Conservation (phyloP, 2,329 filamentous ascomycete genomes). For the Fusarium abutilonis region DNA sequence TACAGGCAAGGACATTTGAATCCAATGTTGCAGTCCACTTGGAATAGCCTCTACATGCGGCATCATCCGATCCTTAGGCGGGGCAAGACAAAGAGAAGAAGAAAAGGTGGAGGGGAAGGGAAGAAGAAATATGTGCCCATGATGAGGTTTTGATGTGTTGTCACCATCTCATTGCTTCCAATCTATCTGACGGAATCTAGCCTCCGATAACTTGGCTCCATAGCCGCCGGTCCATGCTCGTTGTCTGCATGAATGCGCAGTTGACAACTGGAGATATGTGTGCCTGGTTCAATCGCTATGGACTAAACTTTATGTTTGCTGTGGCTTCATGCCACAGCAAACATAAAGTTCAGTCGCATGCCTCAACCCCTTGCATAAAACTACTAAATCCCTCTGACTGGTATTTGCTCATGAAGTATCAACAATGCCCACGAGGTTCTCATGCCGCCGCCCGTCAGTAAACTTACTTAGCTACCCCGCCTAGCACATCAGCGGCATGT, state of each 20-base stretch:
- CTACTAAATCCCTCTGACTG: slow-evolving; percentile 18
- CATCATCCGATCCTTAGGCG: slow-evolving; percentile 3
- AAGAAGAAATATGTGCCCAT: slow-evolving; percentile 9
- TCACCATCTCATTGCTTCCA: slow-evolving; percentile 2
- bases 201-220: not conserved
- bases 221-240: slow-evolving; percentile 15
- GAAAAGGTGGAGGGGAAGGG: slow-evolving; percentile 1
- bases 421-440: slow-evolving; percentile 28
- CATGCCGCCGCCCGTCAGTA: slow-evolving; percentile 21
- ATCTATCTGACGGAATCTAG: slow-evolving; percentile 2
- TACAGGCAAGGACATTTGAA: slow-evolving; percentile 4
- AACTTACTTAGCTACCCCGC: slow-evolving; percentile 20
- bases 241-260: slow-evolving; percentile 12
- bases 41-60: slow-evolving; percentile 19
- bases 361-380: slow-evolving; percentile 33
- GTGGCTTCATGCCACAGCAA: slow-evolving; percentile 15
- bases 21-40: slow-evolving; percentile 1
- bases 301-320: slow-evolving; percentile 8
- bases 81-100: slow-evolving; percentile 15
- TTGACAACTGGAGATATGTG: slow-evolving; percentile 5
- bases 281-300: not conserved
- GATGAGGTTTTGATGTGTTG: slow-evolving; percentile 19
- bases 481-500: slow-evolving; percentile 10
- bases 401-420: slow-evolving; percentile 31
- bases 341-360: slow-evolving; percentile 11